Conservation (phyloP, 495 filamentous ascomycete species). For the Tuber aestivum region DNA sequence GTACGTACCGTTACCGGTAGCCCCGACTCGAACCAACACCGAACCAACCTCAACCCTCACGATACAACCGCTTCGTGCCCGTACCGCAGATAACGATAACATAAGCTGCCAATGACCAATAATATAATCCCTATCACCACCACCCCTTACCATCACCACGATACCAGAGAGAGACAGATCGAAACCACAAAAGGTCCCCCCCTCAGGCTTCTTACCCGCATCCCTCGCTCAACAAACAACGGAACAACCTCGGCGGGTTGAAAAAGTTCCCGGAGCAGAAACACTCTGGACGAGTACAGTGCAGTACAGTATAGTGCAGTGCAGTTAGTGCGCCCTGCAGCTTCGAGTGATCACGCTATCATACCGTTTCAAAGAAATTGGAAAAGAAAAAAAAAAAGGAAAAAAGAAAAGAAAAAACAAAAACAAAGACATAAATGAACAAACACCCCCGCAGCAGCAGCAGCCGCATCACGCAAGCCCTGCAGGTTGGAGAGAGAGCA, state of each 20-base stretch:
- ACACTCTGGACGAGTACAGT: not conserved
- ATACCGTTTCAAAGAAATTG: not conserved
- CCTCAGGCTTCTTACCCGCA: not conserved
- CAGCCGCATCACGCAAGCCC: constrained; percentile 1
- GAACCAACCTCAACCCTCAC: not conserved
- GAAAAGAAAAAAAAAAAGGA: not conserved
- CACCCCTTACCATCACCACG: not conserved
- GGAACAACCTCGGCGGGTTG: not conserved
- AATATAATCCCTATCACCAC: not conserved
- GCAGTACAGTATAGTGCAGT: not conserved
- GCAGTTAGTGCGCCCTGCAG: not conserved
- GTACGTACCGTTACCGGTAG: too few species aligned
- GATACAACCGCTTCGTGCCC: not conserved
- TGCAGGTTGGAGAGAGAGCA: not conserved
- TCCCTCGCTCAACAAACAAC: not conserved
- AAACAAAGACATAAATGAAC: not conserved
- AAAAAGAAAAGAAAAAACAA: not conserved
- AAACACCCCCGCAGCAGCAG: constrained; percentile 2
- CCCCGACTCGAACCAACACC: not conserved
- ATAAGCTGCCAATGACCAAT: not conserved
- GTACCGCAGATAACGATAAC: not conserved
- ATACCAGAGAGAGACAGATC: not conserved
- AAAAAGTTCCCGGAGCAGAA: not conserved
- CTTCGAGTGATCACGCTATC: not conserved
- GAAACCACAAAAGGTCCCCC: not conserved